Percentiles rank a stretch among this genome's conserved stretches.
Conservation (phyloP, 768 basidiomycete species). For the Kwoniella shandongensis region DNA sequence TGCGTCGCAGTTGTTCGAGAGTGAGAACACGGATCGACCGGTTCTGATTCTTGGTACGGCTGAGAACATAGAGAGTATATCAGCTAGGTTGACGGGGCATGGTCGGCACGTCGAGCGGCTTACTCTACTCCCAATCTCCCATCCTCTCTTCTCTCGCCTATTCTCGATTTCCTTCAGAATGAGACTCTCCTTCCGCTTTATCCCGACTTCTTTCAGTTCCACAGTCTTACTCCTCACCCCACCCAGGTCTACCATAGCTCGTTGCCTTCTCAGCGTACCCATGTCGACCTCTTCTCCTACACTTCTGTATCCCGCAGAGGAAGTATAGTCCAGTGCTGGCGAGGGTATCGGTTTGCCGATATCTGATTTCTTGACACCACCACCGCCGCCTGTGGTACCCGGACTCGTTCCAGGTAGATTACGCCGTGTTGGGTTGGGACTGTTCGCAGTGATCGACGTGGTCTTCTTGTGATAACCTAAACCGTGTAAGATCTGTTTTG, state of each 20-base stretch:
- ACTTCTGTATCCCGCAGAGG: conserved; percentile 11
- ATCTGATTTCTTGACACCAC: conserved; percentile 13
- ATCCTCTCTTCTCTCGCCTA: conserved; percentile 15
- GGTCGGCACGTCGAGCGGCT: not conserved
- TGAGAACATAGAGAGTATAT: too few relatives aligned
- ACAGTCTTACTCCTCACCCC: conserved; percentile 1
- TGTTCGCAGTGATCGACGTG: not conserved
- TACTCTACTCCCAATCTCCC: conserved; percentile 17
- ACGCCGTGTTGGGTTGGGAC: not conserved
- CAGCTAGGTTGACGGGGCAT: too few relatives aligned
- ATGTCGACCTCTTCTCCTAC: not conserved
- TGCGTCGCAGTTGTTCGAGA: conserved; percentile 1
- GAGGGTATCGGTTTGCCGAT: conserved; percentile 13
- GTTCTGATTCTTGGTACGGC: not conserved
- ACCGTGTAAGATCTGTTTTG: not conserved
- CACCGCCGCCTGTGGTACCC: not conserved
- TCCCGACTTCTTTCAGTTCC: not conserved
- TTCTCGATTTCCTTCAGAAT: conserved; percentile 22
- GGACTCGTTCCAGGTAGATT: not conserved
- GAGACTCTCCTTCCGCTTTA: conserved; percentile 9
- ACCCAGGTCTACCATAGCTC: conserved; percentile 11
- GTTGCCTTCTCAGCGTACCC: conserved; percentile 17
- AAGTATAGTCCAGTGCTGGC: conserved; percentile 6
- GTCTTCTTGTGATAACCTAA: not conserved
- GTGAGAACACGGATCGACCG: conserved; percentile 1